Base-by-base conservation (phyloP, 495 filamentous ascomycete species). In the Aspergillus panamensis region DNA sequence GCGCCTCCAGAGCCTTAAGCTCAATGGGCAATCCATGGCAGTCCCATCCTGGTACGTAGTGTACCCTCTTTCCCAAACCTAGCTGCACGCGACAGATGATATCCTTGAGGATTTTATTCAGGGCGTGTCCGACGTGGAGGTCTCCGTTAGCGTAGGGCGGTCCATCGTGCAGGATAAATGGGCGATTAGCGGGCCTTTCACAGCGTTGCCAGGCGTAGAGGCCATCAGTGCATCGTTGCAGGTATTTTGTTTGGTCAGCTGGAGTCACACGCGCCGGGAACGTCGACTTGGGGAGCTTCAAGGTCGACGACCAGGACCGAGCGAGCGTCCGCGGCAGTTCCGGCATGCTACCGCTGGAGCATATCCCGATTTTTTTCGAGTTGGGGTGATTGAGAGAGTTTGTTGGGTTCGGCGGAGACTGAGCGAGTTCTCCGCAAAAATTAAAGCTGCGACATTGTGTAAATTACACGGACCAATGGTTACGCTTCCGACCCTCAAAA, bases 21-120 rank as follows among this genome's bases (percentile, higher is more conserved):
- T 99, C 94, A 73, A 99, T 99, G 8, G 94, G 94, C 51, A 99
- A 79, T 6, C 94, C 94, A 77, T 99, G 94, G 64, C 94, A 99
- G 71, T 99, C 94, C 95, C 95, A 99, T 31, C 94, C 95, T 4
- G 94, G 94, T 5, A 93, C 78, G 69, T 93, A 99, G n/a, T 85
- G 80, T 32, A 97, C 83, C 42, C 83, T 77, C 66, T 85, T 86
- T 35, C 93, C 93, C 63, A 84, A 77, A 43, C 87, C 83, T 48
- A 97, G 73, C 71, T 96, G 84, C 61, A 87, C 83, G 39, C 94
- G 83, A 62, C 88, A 80, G 51, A 96, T 86, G 49, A 97, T 88
- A 69, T 99, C 94, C 78, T 99, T 99, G 48, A 96, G 73, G 56
- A 97, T 88, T 70, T 99, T 99, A 72, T 99, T 99, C 52, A 99